Percentiles rank a stretch among this genome's conserved stretches.
These are phyloP conservation scores for Fraxinus cuspidata DNA, from an alignment of 257 asterid genomes.

Conservation along the genomic window DNA sequence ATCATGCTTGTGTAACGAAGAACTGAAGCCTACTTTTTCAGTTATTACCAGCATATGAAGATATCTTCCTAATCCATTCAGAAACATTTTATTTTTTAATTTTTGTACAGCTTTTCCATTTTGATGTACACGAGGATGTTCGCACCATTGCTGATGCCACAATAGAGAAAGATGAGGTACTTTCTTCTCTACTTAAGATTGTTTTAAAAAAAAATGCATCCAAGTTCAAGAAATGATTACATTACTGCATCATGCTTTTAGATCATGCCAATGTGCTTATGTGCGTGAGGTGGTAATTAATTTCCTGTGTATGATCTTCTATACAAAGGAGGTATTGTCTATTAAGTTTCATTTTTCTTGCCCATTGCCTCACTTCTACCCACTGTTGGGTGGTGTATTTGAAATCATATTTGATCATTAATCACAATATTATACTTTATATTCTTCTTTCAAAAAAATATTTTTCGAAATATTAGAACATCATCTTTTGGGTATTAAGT, in stretches of 20 bases:
- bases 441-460: neutral
- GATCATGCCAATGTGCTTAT: neutral
- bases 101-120: slow-evolving; percentile 86
- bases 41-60: neutral
- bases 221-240: neutral
- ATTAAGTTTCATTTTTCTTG: neutral
- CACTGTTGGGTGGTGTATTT: neutral
- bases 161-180: slow-evolving; percentile 97
- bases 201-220: neutral
- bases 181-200: slow-evolving; percentile 17
- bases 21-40: neutral
- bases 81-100: neutral
- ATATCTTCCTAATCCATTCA: neutral
- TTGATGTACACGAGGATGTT: slow-evolving; percentile 98
- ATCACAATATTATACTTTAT: neutral
- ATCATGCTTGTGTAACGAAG: neutral
- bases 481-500: neutral
- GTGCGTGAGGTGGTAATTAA: neutral
- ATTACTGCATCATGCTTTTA: neutral
- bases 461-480: neutral
- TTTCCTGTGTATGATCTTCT: neutral
- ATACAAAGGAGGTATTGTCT: neutral
- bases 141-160: slow-evolving; percentile 95
- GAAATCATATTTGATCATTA: neutral
- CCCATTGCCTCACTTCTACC: neutral